These are phyloP conservation scores for Pisolithus albus DNA, from an alignment of 768 basidiomycete species.

Conservation along the genomic window DNA sequence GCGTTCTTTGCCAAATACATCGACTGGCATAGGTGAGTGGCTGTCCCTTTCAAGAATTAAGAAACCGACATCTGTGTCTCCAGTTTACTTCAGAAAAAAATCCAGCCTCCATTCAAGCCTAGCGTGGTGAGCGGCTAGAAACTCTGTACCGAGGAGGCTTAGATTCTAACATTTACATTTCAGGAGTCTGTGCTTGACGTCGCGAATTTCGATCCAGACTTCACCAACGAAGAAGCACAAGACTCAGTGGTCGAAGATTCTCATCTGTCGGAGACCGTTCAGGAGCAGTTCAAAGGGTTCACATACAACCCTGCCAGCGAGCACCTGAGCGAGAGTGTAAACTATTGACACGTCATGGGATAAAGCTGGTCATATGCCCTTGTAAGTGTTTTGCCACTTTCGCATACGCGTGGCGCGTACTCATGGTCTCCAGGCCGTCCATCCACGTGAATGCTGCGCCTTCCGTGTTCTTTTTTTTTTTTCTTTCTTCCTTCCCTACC, in stretches of 20 bases:
- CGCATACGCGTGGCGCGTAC: too few relatives aligned
- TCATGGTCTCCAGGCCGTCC: not conserved
- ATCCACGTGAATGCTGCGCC: not conserved
- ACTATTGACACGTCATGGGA: constrained; percentile 40
- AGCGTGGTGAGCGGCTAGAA: constrained; percentile 61
- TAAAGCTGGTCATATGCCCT: constrained; percentile 6
- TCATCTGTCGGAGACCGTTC: constrained; percentile 88
- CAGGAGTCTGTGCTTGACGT: constrained; percentile 91
- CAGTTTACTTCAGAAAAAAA: constrained; percentile 85
- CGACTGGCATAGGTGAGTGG: constrained; percentile 73
- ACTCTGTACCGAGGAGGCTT: not conserved
- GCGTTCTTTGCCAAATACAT: constrained; percentile 93
- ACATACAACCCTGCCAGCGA: constrained; percentile 84
- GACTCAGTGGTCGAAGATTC: constrained; percentile 96
- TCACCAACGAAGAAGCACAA: constrained; percentile 90
- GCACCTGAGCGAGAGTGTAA: constrained; percentile 79
- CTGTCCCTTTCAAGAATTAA: not conserved
- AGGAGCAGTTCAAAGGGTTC: constrained; percentile 91
- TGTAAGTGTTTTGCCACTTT: not conserved
- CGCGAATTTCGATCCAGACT: constrained; percentile 96
- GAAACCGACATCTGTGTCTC: constrained; percentile 1
- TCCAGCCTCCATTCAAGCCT: constrained; percentile 96
- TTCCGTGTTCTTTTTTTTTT: not conserved
- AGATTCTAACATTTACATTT: constrained; percentile 6
- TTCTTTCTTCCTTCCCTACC: too few relatives aligned